These are phyloP conservation scores for Verticillium nubilum DNA, from an alignment of 2,329 filamentous ascomycete species.

Conservation along the genomic window DNA sequence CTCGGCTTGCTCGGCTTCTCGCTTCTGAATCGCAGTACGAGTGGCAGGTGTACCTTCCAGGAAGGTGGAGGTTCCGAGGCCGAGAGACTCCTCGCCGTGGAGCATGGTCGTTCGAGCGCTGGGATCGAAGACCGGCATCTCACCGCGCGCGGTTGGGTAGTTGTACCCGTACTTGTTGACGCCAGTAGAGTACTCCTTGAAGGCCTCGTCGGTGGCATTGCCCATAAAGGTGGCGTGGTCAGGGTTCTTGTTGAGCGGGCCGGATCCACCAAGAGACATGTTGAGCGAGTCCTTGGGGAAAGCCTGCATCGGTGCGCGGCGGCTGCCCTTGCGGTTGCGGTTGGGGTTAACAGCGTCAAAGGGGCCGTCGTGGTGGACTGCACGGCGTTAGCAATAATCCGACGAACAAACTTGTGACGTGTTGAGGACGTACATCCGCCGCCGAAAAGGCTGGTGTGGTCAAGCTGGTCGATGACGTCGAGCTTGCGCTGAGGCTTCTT, in stretches of 20 bases:
- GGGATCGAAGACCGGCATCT: constrained; percentile 61
- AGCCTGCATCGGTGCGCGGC: constrained; percentile 88
- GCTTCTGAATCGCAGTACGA: constrained; percentile 69
- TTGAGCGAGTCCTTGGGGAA: constrained; percentile 91
- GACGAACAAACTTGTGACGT: not conserved
- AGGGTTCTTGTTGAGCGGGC: constrained; percentile 73
- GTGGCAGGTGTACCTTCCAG: constrained; percentile 89
- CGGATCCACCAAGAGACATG: constrained; percentile 83
- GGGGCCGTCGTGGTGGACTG: constrained; percentile 95
- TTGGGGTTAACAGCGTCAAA: constrained; percentile 96
- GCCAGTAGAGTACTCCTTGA: constrained; percentile 66
- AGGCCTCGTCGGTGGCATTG: constrained; percentile 72
- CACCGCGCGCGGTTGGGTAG: constrained; percentile 16
- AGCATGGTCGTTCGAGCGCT: constrained; percentile 62
- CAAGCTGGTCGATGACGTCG: constrained; percentile 93
- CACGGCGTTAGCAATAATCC: not conserved
- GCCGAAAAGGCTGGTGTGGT: constrained; percentile 93
- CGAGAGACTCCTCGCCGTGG: constrained; percentile 77
- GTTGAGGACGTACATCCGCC: constrained; percentile 65
- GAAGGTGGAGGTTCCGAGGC: constrained; percentile 91
- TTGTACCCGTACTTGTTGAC: constrained; percentile 22
- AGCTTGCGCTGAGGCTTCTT: constrained; percentile 49
- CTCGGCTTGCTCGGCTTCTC: constrained; percentile 63
- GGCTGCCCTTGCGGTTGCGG: constrained; percentile 78
- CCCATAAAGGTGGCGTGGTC: constrained; percentile 90